phyloP scores from a whole-genome alignment of 139 green algal species.

The Haematococcus lacustris region DNA sequence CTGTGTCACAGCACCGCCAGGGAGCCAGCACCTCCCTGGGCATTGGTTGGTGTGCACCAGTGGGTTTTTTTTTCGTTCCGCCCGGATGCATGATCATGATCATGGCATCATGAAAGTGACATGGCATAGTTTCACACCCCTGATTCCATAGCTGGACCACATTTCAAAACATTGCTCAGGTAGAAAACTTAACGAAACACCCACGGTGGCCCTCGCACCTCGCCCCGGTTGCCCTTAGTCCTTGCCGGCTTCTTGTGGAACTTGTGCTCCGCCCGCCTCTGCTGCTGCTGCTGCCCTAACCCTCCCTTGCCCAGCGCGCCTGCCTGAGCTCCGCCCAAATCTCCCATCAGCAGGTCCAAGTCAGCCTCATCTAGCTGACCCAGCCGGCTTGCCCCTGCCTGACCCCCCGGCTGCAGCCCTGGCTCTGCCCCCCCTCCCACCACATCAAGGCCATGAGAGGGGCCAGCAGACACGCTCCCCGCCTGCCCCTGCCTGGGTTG shows the following conservation, averaged over 20 bases:
- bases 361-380: constrained; percentile 35
- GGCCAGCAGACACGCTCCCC: too few species aligned
- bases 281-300: constrained; percentile 1
- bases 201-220: not conserved
- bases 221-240: constrained; percentile 51
- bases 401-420: not conserved
- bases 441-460: too few species aligned
- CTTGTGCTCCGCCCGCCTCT: constrained; percentile 60
- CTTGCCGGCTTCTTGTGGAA: constrained; percentile 75
- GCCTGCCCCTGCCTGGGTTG: too few species aligned
- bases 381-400: not conserved
- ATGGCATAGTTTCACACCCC: not conserved
- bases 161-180: not conserved
- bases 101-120: not conserved
- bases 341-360: constrained; percentile 37
- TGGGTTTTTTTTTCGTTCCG: too few species aligned
- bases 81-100: not conserved
- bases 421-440: too few species aligned
- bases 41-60: too few species aligned
- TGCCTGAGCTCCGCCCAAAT: constrained; percentile 4
- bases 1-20: too few species aligned
- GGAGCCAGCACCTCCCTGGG: too few species aligned
- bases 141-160: not conserved
- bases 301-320: not conserved
- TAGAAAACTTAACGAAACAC: not conserved